phyloP scores from a whole-genome alignment of 2,329 filamentous ascomycete species.

The Ascochyta viciae-villosae region DNA sequence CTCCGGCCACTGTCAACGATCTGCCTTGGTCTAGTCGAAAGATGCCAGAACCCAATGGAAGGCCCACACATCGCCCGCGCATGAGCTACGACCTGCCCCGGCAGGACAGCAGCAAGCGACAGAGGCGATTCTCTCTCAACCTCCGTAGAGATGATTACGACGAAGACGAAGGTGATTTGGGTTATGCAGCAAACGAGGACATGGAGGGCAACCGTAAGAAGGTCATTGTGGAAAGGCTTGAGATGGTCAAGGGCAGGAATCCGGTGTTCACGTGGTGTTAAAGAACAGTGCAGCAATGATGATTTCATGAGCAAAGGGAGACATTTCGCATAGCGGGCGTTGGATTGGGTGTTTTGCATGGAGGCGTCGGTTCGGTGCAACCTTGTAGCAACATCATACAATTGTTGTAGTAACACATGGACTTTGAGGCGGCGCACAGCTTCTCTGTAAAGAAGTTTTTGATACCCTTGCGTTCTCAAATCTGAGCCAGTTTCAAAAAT shows the following conservation, averaged over 20 bases:
- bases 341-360: slow-evolving; percentile 21
- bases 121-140: slow-evolving; percentile 54
- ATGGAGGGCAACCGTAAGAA: slow-evolving; percentile 91
- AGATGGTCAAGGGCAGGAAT: slow-evolving; percentile 93
- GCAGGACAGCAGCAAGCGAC: slow-evolving; percentile 36
- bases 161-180: slow-evolving; percentile 86
- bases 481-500: too few species aligned
- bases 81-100: slow-evolving; percentile 53
- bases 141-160: slow-evolving; percentile 53
- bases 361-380: slow-evolving; percentile 17
- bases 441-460: neutral
- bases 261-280: slow-evolving; percentile 98
- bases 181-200: slow-evolving; percentile 91
- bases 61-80: slow-evolving; percentile 43
- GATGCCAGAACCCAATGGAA: slow-evolving; percentile 20
- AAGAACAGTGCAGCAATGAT: slow-evolving; percentile 19
- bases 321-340: slow-evolving; percentile 17
- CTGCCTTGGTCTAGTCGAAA: slow-evolving; percentile 37
- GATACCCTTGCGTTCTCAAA: neutral
- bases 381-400: slow-evolving; percentile 16
- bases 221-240: slow-evolving; percentile 94
- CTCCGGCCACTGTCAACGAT: slow-evolving; percentile 46
- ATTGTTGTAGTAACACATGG: slow-evolving; percentile 9
- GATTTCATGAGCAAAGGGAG: slow-evolving; percentile 9
- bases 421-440: neutral